These are phyloP conservation scores for Periconia digitata DNA, from an alignment of 2,329 filamentous ascomycete species.

Conservation along the genomic window DNA sequence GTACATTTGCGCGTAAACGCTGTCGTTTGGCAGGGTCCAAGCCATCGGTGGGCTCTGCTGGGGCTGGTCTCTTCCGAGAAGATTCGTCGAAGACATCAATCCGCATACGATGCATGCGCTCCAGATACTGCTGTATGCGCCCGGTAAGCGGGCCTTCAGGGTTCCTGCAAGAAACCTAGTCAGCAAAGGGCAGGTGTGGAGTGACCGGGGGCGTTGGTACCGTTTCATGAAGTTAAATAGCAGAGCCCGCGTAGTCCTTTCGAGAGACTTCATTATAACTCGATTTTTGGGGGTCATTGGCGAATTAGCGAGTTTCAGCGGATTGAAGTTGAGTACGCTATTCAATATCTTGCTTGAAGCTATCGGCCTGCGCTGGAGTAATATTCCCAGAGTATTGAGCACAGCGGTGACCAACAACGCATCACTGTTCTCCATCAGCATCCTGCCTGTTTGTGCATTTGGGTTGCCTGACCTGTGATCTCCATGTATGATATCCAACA, in stretches of 20 bases:
- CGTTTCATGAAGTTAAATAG: slow-evolving; percentile 80
- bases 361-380: slow-evolving; percentile 79
- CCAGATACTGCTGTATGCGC: slow-evolving; percentile 84
- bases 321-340: slow-evolving; percentile 87
- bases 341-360: slow-evolving; percentile 84
- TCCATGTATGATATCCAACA: slow-evolving; percentile 83
- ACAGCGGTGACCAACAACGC: slow-evolving; percentile 87
- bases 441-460: slow-evolving; percentile 7
- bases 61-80: slow-evolving; percentile 73
- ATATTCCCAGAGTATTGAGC: slow-evolving; percentile 79
- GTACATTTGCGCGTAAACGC: slow-evolving; percentile 61
- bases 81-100: slow-evolving; percentile 78
- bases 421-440: slow-evolving; percentile 61
- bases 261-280: slow-evolving; percentile 88
- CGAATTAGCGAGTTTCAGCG: slow-evolving; percentile 75
- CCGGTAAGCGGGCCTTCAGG: slow-evolving; percentile 73
- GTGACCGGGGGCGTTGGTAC: slow-evolving; percentile 48
- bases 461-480: slow-evolving; percentile 68
- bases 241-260: slow-evolving; percentile 84
- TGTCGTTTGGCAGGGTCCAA: slow-evolving; percentile 81
- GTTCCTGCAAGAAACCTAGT: slow-evolving; percentile 58
- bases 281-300: slow-evolving; percentile 77
- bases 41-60: slow-evolving; percentile 69
- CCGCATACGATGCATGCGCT: slow-evolving; percentile 76
- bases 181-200: neutral